A percentile compares a stretch with the other conserved stretches of the same genome.
Conservation (phyloP, 169 alveolate species). For the Plasmodium sp. region DNA sequence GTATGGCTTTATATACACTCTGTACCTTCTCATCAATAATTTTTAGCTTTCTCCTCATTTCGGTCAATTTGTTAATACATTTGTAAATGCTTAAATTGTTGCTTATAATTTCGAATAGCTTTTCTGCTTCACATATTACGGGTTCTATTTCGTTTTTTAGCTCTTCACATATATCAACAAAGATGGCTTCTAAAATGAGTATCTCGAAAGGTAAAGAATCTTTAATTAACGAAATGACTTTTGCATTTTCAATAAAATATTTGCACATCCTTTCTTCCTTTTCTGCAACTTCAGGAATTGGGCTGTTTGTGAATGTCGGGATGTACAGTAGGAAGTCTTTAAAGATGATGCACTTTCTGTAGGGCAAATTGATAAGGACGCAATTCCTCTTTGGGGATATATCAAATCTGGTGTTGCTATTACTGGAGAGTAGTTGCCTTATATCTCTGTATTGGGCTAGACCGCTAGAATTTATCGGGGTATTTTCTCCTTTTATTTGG, state of each 20-base stretch:
- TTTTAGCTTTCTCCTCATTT: slow-evolving; percentile 78
- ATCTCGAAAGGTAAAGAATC: slow-evolving; percentile 79
- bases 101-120: slow-evolving; percentile 75
- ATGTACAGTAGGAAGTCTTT: slow-evolving; percentile 58
- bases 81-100: slow-evolving; percentile 77
- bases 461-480: slow-evolving; percentile 70
- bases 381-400: slow-evolving; percentile 74
- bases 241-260: slow-evolving; percentile 72
- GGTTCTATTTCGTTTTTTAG: slow-evolving; percentile 78
- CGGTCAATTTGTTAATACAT: slow-evolving; percentile 79
- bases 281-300: slow-evolving; percentile 46
- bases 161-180: slow-evolving; percentile 79
- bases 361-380: slow-evolving; percentile 59
- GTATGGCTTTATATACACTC: slow-evolving; percentile 82
- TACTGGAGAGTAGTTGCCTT: slow-evolving; percentile 62
- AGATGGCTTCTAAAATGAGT: slow-evolving; percentile 78
- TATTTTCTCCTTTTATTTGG: slow-evolving; percentile 67
- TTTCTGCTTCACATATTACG: slow-evolving; percentile 78
- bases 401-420: slow-evolving; percentile 61
- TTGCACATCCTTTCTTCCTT: slow-evolving; percentile 70
- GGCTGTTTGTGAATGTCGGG: slow-evolving; percentile 59
- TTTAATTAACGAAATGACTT: slow-evolving; percentile 65
- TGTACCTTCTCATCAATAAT: slow-evolving; percentile 77
- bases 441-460: slow-evolving; percentile 75
- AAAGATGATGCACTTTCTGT: slow-evolving; percentile 73